phyloP scores from a whole-genome alignment of 768 basidiomycete genomes.

The Mycena rebaudengoi region DNA sequence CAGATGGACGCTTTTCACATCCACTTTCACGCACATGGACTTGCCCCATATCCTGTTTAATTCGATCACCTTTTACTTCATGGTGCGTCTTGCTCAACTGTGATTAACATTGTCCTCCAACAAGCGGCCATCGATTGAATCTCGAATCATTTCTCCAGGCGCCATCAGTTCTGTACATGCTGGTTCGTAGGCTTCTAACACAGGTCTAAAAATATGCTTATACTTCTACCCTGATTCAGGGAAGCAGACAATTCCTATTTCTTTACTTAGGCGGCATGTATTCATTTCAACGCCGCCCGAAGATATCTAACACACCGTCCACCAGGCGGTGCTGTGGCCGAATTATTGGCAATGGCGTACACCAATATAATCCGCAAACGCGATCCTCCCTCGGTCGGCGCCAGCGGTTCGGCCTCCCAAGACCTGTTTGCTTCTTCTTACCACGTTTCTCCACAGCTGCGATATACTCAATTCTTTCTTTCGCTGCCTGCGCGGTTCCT shows the following conservation, averaged over 20 bases:
- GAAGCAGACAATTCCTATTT: constrained; percentile 69
- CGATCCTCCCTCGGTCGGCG: constrained; percentile 63
- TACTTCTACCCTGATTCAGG: constrained; percentile 32
- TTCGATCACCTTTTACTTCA: constrained; percentile 80
- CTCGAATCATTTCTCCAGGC: too few relatives aligned
- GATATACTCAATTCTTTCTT: constrained; percentile 73
- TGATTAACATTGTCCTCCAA: too few relatives aligned
- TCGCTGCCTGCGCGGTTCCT: constrained; percentile 78
- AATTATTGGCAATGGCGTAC: constrained; percentile 60
- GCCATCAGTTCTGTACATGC: constrained; percentile 62
- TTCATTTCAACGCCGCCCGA: not conserved
- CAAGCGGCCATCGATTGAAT: too few relatives aligned
- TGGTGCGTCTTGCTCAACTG: constrained; percentile 73
- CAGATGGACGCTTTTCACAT: constrained; percentile 81
- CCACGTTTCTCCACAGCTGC: constrained; percentile 58
- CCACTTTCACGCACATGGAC: constrained; percentile 74
- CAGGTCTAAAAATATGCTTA: not conserved
- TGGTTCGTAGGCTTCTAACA: constrained; percentile 36
- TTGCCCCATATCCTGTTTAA: constrained; percentile 76
- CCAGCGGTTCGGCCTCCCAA: constrained; percentile 69
- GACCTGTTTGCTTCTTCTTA: not conserved
- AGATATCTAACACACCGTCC: constrained; percentile 1
- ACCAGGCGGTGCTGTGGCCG: constrained; percentile 68
- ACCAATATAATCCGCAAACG: constrained; percentile 44
- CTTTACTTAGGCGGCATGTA: constrained; percentile 78